Conservation (phyloP, 768 basidiomycete species). For the Kwoniella sp. region DNA sequence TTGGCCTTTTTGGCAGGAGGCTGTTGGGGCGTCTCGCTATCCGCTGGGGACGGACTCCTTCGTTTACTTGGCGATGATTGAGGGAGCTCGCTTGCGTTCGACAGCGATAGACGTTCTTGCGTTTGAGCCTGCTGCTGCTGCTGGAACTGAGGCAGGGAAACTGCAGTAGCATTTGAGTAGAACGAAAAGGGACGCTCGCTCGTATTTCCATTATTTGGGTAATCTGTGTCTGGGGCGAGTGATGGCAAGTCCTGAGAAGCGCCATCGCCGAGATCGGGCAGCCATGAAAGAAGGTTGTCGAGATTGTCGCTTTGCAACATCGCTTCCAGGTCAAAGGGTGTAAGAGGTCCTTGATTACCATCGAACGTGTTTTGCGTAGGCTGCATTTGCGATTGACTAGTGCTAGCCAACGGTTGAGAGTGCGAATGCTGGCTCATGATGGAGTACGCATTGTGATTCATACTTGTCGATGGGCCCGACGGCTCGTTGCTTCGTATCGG, state of each 20-base stretch:
- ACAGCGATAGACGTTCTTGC: background rate
- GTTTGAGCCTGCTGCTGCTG: background rate
- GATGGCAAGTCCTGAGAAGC: conserved; percentile 3
- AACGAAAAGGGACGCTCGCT: conserved; percentile 3
- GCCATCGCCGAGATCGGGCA: conserved; percentile 36
- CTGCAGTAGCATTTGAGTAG: background rate
- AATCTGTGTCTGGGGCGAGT: conserved; percentile 6
- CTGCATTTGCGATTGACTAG: background rate
- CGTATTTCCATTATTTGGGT: background rate
- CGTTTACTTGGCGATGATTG: conserved; percentile 17
- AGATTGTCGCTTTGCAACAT: conserved; percentile 35
- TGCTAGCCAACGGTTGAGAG: background rate
- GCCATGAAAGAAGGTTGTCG: conserved; percentile 42
- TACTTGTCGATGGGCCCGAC: background rate
- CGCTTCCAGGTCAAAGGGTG: conserved; percentile 44
- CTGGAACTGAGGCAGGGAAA: background rate
- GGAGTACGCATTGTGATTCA: background rate
- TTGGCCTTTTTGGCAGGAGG: conserved; percentile 26
- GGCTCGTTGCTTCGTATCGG: background rate
- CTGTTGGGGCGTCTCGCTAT: conserved; percentile 1
- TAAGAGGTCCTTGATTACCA: background rate
- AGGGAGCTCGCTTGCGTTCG: background rate
- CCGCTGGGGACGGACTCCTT: conserved; percentile 11
- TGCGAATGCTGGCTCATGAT: background rate
- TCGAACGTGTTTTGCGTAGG: background rate